A percentile compares a stretch with the other conserved stretches of the same genome.
phyloP scores from a whole-genome alignment of 148 eudicot species.

The Dysphania ambrosioides region DNA sequence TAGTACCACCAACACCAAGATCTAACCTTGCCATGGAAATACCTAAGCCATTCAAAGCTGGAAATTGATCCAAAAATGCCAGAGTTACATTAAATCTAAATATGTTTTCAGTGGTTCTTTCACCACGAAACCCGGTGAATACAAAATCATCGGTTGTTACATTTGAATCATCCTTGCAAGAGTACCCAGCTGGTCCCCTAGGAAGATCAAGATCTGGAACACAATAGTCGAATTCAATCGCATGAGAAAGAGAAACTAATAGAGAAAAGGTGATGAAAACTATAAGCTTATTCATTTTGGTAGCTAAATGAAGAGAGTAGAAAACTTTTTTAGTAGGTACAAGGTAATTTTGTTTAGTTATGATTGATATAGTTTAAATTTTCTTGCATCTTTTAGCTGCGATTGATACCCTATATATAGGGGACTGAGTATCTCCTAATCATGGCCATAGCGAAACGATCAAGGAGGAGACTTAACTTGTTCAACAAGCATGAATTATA shows the following conservation, averaged over 20 bases:
- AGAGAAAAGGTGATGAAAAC: neutral
- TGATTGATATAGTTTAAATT: neutral
- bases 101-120: neutral
- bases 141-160: conserved; percentile 10
- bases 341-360: too few relatives aligned
- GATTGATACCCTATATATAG: neutral
- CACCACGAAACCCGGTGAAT: conserved; percentile 7
- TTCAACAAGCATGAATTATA: too few relatives aligned
- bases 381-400: neutral
- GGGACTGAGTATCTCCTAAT: too few relatives aligned
- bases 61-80: conserved; percentile 3
- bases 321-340: too few relatives aligned
- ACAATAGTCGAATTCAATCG: conserved; percentile 5
- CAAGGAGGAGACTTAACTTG: too few relatives aligned
- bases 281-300: conserved; percentile 15
- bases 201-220: neutral
- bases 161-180: conserved; percentile 9
- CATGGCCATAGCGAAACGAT: too few relatives aligned
- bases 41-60: conserved; percentile 12
- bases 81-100: conserved; percentile 2
- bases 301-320: too few relatives aligned
- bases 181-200: neutral
- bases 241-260: neutral
- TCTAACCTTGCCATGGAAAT: conserved; percentile 9
- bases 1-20: neutral